These are phyloP conservation scores for Stagonosporopsis vannaccii DNA, from an alignment of 2,329 filamentous ascomycete genomes.

Conservation along the genomic window DNA sequence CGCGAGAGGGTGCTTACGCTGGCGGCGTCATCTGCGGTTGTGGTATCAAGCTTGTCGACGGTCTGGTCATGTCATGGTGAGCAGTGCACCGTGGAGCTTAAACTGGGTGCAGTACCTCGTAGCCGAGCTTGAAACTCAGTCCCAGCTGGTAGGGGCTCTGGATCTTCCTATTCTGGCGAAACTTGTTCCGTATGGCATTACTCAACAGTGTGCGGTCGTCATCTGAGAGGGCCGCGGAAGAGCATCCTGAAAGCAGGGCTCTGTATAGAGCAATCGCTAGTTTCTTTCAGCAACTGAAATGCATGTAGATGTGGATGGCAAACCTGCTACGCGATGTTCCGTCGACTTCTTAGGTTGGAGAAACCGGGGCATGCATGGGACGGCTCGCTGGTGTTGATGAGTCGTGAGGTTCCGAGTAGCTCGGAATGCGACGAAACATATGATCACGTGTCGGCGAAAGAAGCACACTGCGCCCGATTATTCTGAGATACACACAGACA, in stretches of 20 bases:
- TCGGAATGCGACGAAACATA: slow-evolving; percentile 21
- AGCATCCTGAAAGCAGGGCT: slow-evolving; percentile 68
- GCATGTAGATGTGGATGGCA: slow-evolving; percentile 14
- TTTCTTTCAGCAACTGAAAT: slow-evolving; percentile 1
- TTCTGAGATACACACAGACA: background rate
- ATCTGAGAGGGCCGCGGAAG: slow-evolving; percentile 61
- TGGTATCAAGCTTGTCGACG: slow-evolving; percentile 54
- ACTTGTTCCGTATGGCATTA: slow-evolving; percentile 67
- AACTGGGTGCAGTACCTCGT: slow-evolving; percentile 58
- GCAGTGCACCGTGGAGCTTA: background rate
- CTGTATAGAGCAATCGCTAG: slow-evolving; percentile 75
- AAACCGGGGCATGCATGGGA: slow-evolving; percentile 56
- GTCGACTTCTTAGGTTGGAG: slow-evolving; percentile 55
- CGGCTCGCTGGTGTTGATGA: slow-evolving; percentile 22
- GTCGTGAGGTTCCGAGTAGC: slow-evolving; percentile 8
- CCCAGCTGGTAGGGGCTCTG: slow-evolving; percentile 67
- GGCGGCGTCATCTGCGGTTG: slow-evolving; percentile 41
- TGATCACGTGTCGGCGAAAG: slow-evolving; percentile 24
- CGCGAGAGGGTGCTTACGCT: slow-evolving; percentile 32
- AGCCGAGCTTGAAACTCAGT: slow-evolving; percentile 70
- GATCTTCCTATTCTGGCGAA: slow-evolving; percentile 66
- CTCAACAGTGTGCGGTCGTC: slow-evolving; percentile 61
- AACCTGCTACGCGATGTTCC: slow-evolving; percentile 62
- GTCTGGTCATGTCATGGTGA: slow-evolving; percentile 36
- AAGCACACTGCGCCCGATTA: background rate